phyloP scores from a whole-genome alignment of 2,329 filamentous ascomycete species.

The Pseudogymnoascus sp. region DNA sequence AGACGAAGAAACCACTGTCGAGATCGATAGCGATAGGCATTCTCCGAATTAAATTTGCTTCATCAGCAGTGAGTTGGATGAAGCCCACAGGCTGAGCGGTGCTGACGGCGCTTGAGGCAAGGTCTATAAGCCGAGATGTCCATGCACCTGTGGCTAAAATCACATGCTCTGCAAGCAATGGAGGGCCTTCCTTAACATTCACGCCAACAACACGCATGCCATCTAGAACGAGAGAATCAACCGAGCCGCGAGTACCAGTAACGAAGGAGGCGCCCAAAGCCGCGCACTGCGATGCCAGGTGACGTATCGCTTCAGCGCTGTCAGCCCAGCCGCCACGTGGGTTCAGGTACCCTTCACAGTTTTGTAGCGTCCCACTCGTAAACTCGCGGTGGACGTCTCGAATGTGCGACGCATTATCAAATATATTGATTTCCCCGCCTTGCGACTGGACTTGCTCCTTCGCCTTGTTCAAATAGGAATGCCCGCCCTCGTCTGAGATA shows the following conservation, averaged over 20 bases:
- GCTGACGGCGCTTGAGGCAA: constrained; percentile 52
- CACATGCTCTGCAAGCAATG: constrained; percentile 8
- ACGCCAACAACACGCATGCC: neutral
- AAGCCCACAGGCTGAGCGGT: constrained; percentile 59
- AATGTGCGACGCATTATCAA: neutral
- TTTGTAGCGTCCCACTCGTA: neutral
- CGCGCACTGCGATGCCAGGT: constrained; percentile 13
- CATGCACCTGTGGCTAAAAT: constrained; percentile 8
- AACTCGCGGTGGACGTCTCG: neutral
- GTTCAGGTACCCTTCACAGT: constrained; percentile 5
- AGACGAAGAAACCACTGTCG: constrained; percentile 60
- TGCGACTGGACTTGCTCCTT: neutral
- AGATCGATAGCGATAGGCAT: constrained; percentile 66
- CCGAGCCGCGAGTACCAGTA: constrained; percentile 24
- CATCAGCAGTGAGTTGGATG: constrained; percentile 50
- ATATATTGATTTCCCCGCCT: neutral
- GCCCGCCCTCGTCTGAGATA: neutral
- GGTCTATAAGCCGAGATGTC: neutral
- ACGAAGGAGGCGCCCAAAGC: constrained; percentile 36
- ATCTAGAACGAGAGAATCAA: constrained; percentile 8
- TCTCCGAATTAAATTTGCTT: constrained; percentile 53
- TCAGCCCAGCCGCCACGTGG: constrained; percentile 15
- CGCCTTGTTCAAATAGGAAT: neutral
- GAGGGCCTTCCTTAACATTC: constrained; percentile 35
- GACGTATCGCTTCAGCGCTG: constrained; percentile 15